Percentiles rank a stretch among this genome's conserved stretches.
These are phyloP conservation scores for Cryptococcus wingfieldii DNA, from an alignment of 1,284 basidiomycete genomes.

Conservation along the genomic window DNA sequence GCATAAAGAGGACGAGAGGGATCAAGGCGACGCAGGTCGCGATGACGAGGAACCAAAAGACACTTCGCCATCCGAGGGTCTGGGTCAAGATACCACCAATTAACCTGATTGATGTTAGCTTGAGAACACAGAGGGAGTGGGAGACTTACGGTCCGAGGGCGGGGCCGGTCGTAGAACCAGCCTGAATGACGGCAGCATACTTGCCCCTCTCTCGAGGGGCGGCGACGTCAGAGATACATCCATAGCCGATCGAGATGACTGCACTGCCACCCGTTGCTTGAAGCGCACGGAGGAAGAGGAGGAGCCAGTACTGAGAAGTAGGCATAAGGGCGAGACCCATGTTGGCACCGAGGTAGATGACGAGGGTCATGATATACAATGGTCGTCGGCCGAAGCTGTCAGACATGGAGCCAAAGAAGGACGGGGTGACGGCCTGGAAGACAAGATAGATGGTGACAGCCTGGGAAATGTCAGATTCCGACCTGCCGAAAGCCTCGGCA, in stretches of 20 bases:
- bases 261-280: slow-evolving; percentile 46
- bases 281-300: slow-evolving; percentile 42
- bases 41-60: slow-evolving; percentile 43
- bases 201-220: slow-evolving; percentile 45
- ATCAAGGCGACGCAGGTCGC: slow-evolving; percentile 27
- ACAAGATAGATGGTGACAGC: slow-evolving; percentile 46
- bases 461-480: slow-evolving; percentile 40
- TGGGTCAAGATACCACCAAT: slow-evolving; percentile 26
- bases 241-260: slow-evolving; percentile 45
- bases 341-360: slow-evolving; percentile 43
- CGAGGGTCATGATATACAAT: slow-evolving; percentile 42
- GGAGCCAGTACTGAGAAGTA: slow-evolving; percentile 39
- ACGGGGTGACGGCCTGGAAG: slow-evolving; percentile 47
- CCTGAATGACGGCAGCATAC: slow-evolving; percentile 39
- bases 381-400: slow-evolving; percentile 43
- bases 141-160: slow-evolving; percentile 13
- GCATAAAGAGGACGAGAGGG: slow-evolving; percentile 25
- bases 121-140: no score
- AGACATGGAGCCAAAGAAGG: slow-evolving; percentile 39
- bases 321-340: slow-evolving; percentile 45
- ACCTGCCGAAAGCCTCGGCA: slow-evolving; percentile 29
- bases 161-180: slow-evolving; percentile 34
- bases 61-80: slow-evolving; percentile 42
- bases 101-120: not conserved
- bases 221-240: slow-evolving; percentile 43